A percentile compares a stretch with the other conserved stretches of the same genome.
phyloP scores from a whole-genome alignment of 768 basidiomycete species.

The Pleurotus giganteus region DNA sequence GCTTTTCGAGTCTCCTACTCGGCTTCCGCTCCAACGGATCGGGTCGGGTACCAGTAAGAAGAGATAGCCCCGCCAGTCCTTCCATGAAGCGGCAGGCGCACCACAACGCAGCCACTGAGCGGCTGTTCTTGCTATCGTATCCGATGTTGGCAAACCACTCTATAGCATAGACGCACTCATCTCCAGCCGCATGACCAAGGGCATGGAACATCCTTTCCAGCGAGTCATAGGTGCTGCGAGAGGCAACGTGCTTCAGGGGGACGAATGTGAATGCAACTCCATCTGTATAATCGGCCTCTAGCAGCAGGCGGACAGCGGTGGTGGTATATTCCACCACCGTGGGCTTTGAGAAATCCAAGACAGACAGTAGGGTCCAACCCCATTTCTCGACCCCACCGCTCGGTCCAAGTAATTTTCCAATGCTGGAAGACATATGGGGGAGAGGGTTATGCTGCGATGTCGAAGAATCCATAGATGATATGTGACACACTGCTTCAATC shows the following conservation, averaged over 20 bases:
- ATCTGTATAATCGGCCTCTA: slow-evolving; percentile 47
- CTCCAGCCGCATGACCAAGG: slow-evolving; percentile 67
- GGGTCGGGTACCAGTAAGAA: slow-evolving; percentile 29
- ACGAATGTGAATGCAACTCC: slow-evolving; percentile 57
- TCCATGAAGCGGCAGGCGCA: slow-evolving; percentile 75
- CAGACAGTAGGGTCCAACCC: slow-evolving; percentile 84
- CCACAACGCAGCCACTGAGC: slow-evolving; percentile 78
- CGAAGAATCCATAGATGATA: slow-evolving; percentile 26
- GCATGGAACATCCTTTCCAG: slow-evolving; percentile 72
- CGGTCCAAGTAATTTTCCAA: slow-evolving; percentile 73
- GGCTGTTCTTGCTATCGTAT: slow-evolving; percentile 37
- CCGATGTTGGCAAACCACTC: slow-evolving; percentile 77
- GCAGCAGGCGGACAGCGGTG: slow-evolving; percentile 51
- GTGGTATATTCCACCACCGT: slow-evolving; percentile 43
- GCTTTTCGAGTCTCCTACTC: slow-evolving; percentile 59
- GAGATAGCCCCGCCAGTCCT: slow-evolving; percentile 55
- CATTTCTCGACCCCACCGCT: slow-evolving; percentile 86
- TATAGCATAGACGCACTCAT: slow-evolving; percentile 69
- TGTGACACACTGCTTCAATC: slow-evolving; percentile 67
- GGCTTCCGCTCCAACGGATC: slow-evolving; percentile 25
- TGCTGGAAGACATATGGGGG: slow-evolving; percentile 45
- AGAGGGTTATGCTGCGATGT: slow-evolving; percentile 14
- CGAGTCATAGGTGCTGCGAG: slow-evolving; percentile 47
- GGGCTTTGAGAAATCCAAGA: slow-evolving; percentile 72
- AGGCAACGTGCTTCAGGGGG: slow-evolving; percentile 52